phyloP scores from a whole-genome alignment of 495 filamentous ascomycete genomes.

The Penicillium simplicissimum region DNA sequence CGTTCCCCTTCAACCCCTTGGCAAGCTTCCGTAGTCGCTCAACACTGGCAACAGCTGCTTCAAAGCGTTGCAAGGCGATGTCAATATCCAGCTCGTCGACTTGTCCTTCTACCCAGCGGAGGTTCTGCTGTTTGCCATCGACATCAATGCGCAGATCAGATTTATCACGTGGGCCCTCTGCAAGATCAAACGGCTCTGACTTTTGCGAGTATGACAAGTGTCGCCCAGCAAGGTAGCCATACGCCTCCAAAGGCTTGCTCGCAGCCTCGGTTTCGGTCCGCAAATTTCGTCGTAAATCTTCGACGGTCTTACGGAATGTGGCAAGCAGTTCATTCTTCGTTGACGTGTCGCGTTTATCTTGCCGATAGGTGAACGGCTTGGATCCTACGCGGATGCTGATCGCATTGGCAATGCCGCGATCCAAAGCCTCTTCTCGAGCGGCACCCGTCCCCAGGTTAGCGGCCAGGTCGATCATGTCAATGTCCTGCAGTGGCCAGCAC shows the following conservation, averaged over 20 bases:
- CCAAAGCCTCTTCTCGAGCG: constrained; percentile 55
- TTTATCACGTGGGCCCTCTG: constrained; percentile 68
- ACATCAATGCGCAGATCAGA: constrained; percentile 85
- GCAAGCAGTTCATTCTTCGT: constrained; percentile 80
- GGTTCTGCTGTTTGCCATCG: constrained; percentile 91
- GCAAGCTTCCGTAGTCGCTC: constrained; percentile 81
- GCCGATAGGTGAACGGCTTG: constrained; percentile 91
- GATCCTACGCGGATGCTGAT: constrained; percentile 87
- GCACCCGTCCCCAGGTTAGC: constrained; percentile 59
- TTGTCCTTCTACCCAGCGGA: constrained; percentile 92
- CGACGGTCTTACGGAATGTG: constrained; percentile 86
- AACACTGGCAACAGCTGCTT: constrained; percentile 75
- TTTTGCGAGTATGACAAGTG: constrained; percentile 33
- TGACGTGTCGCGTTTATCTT: constrained; percentile 68
- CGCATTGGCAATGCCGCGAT: constrained; percentile 74
- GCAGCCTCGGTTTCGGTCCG: constrained; percentile 82
- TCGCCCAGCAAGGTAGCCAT: constrained; percentile 65
- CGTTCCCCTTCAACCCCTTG: constrained; percentile 77
- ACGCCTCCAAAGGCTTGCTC: constrained; percentile 72
- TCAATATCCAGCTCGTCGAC: constrained; percentile 96
- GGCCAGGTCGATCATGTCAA: constrained; percentile 86
- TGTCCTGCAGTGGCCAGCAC: constrained; percentile 92
- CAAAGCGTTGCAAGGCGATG: constrained; percentile 89
- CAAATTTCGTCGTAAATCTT: constrained; percentile 80
- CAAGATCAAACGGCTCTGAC: constrained; percentile 60